A percentile compares a stretch with the other conserved stretches of the same genome.
Evolutionary conservation across 2,329 filamentous ascomycete genomes (phyloP).

Genomic region (Penicillium sp.): DNA sequence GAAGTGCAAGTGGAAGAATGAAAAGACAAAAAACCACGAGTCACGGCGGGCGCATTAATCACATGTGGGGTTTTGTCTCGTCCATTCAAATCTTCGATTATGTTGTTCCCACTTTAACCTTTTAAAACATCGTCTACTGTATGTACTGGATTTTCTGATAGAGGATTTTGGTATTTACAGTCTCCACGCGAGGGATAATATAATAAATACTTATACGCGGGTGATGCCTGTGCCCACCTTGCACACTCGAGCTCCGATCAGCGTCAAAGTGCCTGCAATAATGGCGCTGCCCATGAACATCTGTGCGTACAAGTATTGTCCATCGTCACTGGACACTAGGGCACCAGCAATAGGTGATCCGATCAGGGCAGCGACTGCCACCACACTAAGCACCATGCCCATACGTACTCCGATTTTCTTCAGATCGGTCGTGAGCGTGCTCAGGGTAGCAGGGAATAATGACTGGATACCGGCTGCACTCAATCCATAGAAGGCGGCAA

Average conservation of each 20-base stretch:
- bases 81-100: neutral
- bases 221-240: conserved; percentile 33
- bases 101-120: neutral
- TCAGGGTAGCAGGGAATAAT: conserved; percentile 64
- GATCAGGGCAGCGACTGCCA: conserved; percentile 55
- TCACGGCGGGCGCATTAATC: conserved; percentile 23
- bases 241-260: conserved; percentile 43
- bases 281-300: conserved; percentile 51
- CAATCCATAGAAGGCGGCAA: conserved; percentile 65
- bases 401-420: conserved; percentile 58
- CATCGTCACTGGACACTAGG: conserved; percentile 48
- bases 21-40: conserved; percentile 3
- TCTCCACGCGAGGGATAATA: neutral
- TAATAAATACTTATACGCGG: conserved; percentile 14
- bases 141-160: too few relatives aligned
- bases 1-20: neutral
- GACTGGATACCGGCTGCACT: conserved; percentile 64
- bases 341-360: conserved; percentile 58
- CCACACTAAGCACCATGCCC: conserved; percentile 57
- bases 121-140: neutral
- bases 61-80: conserved; percentile 8
- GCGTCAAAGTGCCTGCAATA: conserved; percentile 43
- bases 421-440: conserved; percentile 54
- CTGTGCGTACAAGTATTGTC: conserved; percentile 53
- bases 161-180: too few relatives aligned